phyloP scores from a whole-genome alignment of 805 yeast species.

The Ogataea allantospora region DNA sequence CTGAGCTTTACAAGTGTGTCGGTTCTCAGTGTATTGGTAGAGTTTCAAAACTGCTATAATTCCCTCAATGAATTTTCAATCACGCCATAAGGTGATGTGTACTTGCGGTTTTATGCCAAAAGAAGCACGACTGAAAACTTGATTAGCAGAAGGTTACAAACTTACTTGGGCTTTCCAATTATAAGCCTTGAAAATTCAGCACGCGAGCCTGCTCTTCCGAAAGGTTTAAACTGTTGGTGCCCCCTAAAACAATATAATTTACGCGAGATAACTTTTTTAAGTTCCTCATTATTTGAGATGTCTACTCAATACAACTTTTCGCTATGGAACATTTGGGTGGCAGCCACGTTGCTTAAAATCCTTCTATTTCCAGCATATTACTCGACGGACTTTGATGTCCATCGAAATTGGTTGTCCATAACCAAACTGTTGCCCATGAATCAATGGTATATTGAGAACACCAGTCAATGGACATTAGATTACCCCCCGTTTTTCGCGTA shows the following conservation, averaged over 20 bases:
- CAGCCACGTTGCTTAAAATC: constrained; percentile 56
- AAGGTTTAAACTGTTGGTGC: constrained; percentile 1
- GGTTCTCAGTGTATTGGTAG: too few relatives aligned
- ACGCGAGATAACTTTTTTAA: constrained; percentile 1
- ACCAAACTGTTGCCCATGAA: constrained; percentile 71
- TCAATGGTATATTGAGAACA: constrained; percentile 79
- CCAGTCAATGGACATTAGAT: constrained; percentile 90
- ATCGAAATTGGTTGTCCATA: constrained; percentile 94
- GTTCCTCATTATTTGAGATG: neutral
- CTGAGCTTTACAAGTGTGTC: too few relatives aligned
- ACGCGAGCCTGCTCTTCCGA: constrained; percentile 1
- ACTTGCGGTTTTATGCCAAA: neutral
- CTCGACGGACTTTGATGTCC: constrained; percentile 97
- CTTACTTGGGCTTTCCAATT: neutral
- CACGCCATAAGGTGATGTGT: constrained; percentile 10
- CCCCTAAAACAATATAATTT: neutral
- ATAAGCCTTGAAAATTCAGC: neutral
- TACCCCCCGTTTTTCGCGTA: constrained; percentile 98
- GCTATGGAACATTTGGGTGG: constrained; percentile 65
- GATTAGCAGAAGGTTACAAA: neutral
- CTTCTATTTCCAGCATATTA: constrained; percentile 77
- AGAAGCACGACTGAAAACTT: neutral
- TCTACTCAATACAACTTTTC: constrained; percentile 40
- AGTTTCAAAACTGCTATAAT: neutral
- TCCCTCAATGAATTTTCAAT: constrained; percentile 1